A percentile compares a stretch with the other conserved stretches of the same genome.
Evolutionary conservation across 305 asterid species (phyloP).

Genomic region (Fraxinus angustifolia): DNA sequence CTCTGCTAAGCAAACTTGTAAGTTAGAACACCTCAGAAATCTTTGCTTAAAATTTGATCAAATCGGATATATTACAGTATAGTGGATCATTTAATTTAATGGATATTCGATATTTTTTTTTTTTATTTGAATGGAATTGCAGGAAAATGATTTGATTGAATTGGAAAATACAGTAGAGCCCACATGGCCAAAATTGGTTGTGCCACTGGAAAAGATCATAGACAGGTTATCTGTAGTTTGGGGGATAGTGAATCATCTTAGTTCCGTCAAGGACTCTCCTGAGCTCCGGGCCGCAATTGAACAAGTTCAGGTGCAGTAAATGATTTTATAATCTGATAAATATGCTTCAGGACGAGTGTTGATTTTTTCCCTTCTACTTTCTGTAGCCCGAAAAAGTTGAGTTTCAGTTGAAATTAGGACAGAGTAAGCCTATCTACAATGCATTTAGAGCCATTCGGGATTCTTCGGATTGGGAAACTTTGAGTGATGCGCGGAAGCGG

Average conservation of each 20-base stretch:
- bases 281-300: slow-evolving; percentile 65
- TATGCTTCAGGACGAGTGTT: neutral
- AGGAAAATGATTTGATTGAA: slow-evolving; percentile 57
- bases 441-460: slow-evolving; percentile 61
- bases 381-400: slow-evolving; percentile 68
- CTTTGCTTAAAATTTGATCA: neutral
- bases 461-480: slow-evolving; percentile 50
- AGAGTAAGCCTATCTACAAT: slow-evolving; percentile 60
- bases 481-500: slow-evolving; percentile 63
- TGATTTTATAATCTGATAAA: neutral
- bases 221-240: slow-evolving; percentile 62
- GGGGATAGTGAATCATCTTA: slow-evolving; percentile 73
- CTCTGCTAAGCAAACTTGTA: slow-evolving; percentile 50
- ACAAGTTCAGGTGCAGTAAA: slow-evolving; percentile 54
- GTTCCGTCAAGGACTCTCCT: slow-evolving; percentile 61
- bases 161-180: slow-evolving; percentile 65
- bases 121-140: slow-evolving; percentile 6
- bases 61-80: no score
- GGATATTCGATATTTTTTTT: neutral
- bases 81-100: neutral
- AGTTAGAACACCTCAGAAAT: slow-evolving; percentile 13
- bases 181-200: slow-evolving; percentile 64
- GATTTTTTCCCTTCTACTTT: neutral
- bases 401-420: slow-evolving; percentile 58
- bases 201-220: slow-evolving; percentile 65